Evolutionary conservation across 1,284 basidiomycete genomes (phyloP).

Genomic region (Spongispora temasekensis): DNA sequence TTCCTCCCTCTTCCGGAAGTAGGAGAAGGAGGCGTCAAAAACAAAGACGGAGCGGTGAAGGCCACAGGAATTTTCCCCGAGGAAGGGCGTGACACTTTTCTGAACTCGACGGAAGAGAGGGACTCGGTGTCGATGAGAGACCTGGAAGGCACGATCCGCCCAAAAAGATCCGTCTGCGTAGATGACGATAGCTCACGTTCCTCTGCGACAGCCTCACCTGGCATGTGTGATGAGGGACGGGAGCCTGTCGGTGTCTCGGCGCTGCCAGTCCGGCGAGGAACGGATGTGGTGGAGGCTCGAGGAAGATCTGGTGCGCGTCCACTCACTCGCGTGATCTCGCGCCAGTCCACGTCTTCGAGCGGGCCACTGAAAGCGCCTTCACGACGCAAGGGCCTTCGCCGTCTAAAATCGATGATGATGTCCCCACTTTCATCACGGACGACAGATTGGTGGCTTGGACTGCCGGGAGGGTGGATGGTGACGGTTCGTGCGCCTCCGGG

Average conservation of each 20-base stretch:
- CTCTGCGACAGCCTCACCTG: constrained; percentile 8
- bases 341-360: constrained; percentile 17
- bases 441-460: constrained; percentile 13
- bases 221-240: background rate
- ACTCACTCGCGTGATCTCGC: constrained; percentile 4
- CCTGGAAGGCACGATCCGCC: constrained; percentile 9
- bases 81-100: background rate
- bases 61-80: background rate
- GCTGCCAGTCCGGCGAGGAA: constrained; percentile 12
- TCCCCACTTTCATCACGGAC: constrained; percentile 24
- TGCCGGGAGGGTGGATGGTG: constrained; percentile 28
- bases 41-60: background rate
- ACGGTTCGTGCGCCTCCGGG: constrained; percentile 29
- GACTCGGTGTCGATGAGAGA: background rate
- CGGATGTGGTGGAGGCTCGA: background rate
- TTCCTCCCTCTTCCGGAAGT: constrained; percentile 15
- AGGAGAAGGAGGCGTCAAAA: constrained; percentile 12
- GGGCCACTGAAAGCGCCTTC: constrained; percentile 25
- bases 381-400: constrained; percentile 14
- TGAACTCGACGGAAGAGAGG: background rate
- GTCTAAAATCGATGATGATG: constrained; percentile 15
- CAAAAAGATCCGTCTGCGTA: constrained; percentile 14
- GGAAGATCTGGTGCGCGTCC: constrained; percentile 15
- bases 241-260: constrained; percentile 1
- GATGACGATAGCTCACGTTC: constrained; percentile 9